These are phyloP conservation scores for Bretschneidera sinensis DNA, from an alignment of 345 rosid genomes.

Conservation along the genomic window DNA sequence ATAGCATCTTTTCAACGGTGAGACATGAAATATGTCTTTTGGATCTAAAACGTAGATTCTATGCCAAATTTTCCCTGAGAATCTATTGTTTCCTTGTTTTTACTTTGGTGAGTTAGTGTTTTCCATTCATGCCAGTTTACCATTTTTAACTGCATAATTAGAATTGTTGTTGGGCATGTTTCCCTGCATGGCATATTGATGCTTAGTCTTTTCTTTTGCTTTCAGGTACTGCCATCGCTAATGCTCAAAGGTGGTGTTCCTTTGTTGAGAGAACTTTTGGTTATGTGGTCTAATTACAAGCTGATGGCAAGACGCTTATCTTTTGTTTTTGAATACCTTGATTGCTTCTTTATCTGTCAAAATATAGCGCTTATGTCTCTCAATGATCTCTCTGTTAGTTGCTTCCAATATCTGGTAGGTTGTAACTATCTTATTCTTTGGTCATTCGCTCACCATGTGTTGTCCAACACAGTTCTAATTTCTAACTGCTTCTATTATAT, in stretches of 20 bases:
- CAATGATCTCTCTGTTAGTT: constrained; percentile 6
- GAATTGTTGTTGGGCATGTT: not conserved
- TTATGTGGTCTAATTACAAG: constrained; percentile 31
- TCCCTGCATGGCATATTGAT: not conserved
- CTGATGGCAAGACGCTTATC: constrained; percentile 29
- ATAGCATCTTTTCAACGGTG: constrained; percentile 19
- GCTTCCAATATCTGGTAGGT: constrained; percentile 23
- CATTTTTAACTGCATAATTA: not conserved
- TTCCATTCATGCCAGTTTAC: no score
- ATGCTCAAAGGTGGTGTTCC: constrained; percentile 12
- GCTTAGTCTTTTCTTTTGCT: not conserved
- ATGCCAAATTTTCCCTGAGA: no score
- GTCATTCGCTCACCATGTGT: no score
- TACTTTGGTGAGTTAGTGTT: not conserved
- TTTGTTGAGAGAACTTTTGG: constrained; percentile 21
- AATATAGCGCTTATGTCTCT: constrained; percentile 9
- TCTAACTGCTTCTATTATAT: not conserved
- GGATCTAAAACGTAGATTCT: no score
- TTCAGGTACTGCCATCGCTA: constrained; percentile 22
- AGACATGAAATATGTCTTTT: constrained; percentile 8
- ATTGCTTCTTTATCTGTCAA: constrained; percentile 19
- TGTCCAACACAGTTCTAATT: no score
- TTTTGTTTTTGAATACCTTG: constrained; percentile 24
- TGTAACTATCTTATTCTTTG: not conserved
- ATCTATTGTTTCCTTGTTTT: not conserved